Evolutionary conservation across 202 grass and related monocot species (phyloP), one percentile per base, ranked within the genome.

Genomic region (Panicum hallii): DNA sequence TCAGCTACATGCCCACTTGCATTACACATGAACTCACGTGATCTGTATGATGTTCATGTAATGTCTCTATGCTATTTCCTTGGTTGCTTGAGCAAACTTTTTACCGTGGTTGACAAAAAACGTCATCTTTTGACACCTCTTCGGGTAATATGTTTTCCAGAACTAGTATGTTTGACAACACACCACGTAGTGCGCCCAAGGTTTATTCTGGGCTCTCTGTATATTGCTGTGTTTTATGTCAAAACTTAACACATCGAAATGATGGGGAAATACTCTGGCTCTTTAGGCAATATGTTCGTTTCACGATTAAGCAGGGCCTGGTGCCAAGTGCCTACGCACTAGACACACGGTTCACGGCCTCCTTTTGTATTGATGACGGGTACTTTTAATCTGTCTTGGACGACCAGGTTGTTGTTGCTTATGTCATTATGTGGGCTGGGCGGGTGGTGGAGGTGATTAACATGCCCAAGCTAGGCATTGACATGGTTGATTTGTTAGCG

Each of bases 1-100:
- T 76, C 42, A 61, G 55, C 65, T 74, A 3, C 30, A 64, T 71
- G 14, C 40, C 36, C 69, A 83, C 67, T 64, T 47, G 2, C 8
- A 46, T 28, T 26, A 26, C 28, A 22, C 44, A 70, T 28, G 40
- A 45, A 42, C 23, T 30, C 42, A 67, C 16, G n/a, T 53, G 72
- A 98, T 87, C 90, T 93, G 11, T 98, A 98, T 78, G 95, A 98
- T 87, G 84, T 86, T 86, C 95, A 94, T 84, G 95, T 93, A 94
- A 95, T 84, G 22, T 73, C 48, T n/a, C 58, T 67, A 9, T 77
- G 23, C 45, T 65, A 58, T 48, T 85, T 52, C 26, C 26, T 46
- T 40, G 68, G 54, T 84, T 63, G 34, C 13, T 70, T 68, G 11
- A 11, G 17, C 16, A 71, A 61, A 4, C 22, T 67, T 41, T n/a